phyloP scores from a whole-genome alignment of 1,284 basidiomycete species.

The Phaffia rhodozyma region DNA sequence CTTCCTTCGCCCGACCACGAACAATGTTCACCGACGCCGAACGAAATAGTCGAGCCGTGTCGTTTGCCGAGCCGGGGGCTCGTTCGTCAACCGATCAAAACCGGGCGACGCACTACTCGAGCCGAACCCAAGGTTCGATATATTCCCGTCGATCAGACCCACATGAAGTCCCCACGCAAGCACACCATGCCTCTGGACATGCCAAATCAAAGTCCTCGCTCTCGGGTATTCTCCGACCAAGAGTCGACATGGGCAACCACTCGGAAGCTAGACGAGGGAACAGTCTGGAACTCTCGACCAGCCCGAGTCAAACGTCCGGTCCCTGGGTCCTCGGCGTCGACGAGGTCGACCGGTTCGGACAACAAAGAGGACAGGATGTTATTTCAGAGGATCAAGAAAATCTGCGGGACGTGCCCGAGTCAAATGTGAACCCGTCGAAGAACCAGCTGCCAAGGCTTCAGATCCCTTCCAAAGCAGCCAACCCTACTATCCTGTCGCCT shows the following conservation, averaged over 20 bases:
- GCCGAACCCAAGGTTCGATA: neutral
- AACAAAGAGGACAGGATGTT: neutral
- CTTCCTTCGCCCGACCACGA: neutral
- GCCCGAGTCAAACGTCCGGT: constrained; percentile 5
- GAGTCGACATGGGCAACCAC: too few species aligned
- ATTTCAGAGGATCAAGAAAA: too few species aligned
- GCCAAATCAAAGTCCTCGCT: too few species aligned
- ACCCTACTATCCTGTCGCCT: too few species aligned
- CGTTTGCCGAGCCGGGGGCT: neutral
- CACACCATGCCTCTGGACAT: neutral
- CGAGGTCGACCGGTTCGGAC: constrained; percentile 6
- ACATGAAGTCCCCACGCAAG: neutral
- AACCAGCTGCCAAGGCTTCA: too few species aligned
- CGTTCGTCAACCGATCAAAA: neutral
- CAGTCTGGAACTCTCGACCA: neutral
- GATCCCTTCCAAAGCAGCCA: too few species aligned
- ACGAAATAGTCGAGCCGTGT: neutral
- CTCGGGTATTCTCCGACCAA: too few species aligned
- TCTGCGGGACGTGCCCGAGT: too few species aligned
- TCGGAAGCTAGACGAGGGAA: too few species aligned
- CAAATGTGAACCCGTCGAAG: too few species aligned
- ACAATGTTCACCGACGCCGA: neutral
- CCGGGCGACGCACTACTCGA: neutral
- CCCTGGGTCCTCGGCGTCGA: constrained; percentile 10
- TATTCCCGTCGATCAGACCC: neutral